phyloP scores from a whole-genome alignment of 768 basidiomycete genomes.

The Lactarius akahatsu region DNA sequence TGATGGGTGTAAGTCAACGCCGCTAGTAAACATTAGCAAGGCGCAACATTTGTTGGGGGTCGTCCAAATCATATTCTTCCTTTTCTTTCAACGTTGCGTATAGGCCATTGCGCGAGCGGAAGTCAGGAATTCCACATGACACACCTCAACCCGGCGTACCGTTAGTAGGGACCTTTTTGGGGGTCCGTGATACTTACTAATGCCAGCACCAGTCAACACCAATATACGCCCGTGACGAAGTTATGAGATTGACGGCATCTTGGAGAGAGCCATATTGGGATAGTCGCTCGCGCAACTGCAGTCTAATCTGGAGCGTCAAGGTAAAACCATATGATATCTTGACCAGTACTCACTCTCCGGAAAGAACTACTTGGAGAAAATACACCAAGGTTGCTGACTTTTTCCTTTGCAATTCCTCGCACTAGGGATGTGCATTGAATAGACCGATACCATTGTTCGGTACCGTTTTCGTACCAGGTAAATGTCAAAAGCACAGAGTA shows the following conservation, averaged over 20 bases:
- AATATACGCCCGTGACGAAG: constrained; percentile 61
- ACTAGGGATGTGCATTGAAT: constrained; percentile 41
- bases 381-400: constrained; percentile 59
- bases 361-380: constrained; percentile 70
- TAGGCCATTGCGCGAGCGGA: constrained; percentile 76
- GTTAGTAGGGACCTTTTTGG: not conserved
- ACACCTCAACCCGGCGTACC: constrained; percentile 52
- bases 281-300: constrained; percentile 68
- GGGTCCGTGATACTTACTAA: constrained; percentile 50
- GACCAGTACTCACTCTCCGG: constrained; percentile 55
- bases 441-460: not conserved
- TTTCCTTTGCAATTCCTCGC: constrained; percentile 57
- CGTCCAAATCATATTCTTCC: constrained; percentile 76
- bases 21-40: not conserved
- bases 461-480: constrained; percentile 49
- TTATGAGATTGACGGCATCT: constrained; percentile 71
- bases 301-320: constrained; percentile 40
- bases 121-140: constrained; percentile 89
- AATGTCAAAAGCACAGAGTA: constrained; percentile 76
- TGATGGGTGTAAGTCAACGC: constrained; percentile 34
- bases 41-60: constrained; percentile 86
- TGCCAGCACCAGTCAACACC: constrained; percentile 82
- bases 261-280: constrained; percentile 68
- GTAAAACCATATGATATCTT: not conserved
- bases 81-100: constrained; percentile 70